Evolutionary conservation across 2,329 filamentous ascomycete species (phyloP).

Genomic region (Ophiostoma piceae): DNA sequence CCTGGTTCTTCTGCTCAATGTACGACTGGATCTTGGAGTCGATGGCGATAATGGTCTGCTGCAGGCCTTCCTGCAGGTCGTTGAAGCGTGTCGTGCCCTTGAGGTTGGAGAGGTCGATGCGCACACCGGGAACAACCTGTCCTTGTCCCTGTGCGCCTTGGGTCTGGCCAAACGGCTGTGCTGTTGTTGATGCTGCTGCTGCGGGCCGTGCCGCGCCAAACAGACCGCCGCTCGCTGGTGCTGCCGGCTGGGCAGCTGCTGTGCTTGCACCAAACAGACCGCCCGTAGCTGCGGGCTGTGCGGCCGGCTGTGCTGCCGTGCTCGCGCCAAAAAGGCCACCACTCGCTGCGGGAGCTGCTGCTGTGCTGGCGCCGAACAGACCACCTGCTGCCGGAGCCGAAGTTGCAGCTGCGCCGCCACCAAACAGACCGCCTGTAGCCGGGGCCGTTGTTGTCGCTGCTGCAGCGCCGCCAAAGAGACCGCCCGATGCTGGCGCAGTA

Average conservation of each 20-base stretch:
- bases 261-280: constrained; percentile 28
- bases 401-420: constrained; percentile 17
- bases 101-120: constrained; percentile 72
- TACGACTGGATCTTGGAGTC: constrained; percentile 77
- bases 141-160: constrained; percentile 27
- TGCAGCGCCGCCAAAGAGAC: constrained; percentile 15
- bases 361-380: not conserved
- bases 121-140: constrained; percentile 59
- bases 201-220: constrained; percentile 24
- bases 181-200: constrained; percentile 24
- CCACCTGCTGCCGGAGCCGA: constrained; percentile 11
- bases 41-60: constrained; percentile 69
- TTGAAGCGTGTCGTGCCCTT: constrained; percentile 87
- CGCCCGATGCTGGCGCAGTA: constrained; percentile 27
- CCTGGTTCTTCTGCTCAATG: constrained; percentile 70
- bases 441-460: constrained; percentile 13
- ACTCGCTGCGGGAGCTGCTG: constrained; percentile 11
- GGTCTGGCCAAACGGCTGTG: constrained; percentile 38
- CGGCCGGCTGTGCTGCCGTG: constrained; percentile 22
- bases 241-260: constrained; percentile 24
- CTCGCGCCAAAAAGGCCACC: constrained; percentile 33
- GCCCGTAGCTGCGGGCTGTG: constrained; percentile 27
- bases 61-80: constrained; percentile 76
- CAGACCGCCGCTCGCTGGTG: constrained; percentile 13
- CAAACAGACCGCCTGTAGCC: constrained; percentile 1